Evolutionary conservation across 805 yeast species (phyloP), one percentile per base, ranked within the genome.

Genomic region (Nematodospora valgi): DNA sequence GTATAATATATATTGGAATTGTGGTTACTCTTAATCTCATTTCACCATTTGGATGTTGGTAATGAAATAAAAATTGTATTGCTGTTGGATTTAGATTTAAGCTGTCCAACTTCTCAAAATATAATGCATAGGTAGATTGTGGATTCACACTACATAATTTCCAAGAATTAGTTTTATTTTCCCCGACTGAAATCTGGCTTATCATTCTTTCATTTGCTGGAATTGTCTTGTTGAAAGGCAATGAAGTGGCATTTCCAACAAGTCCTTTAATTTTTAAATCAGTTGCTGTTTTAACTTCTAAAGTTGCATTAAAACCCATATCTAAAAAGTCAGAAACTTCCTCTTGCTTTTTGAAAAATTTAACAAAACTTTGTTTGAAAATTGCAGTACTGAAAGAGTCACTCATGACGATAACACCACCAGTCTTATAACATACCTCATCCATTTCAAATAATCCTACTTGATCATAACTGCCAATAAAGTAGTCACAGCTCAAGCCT

Each of bases 391-490:
- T 70, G 49, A 80, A 80, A 3, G 81, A 74, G 58, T 80, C 87
- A 37, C 80, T 66, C 62, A 79, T 70, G 3, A 80, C 76, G 17
- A 78, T 68, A 3, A 63, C 61, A 33, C 87, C 87, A 18, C 86
- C 86, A 8, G 85, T 78, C 39, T 65, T 65, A 47, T 70, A 66
- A 33, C 76, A 62, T 8, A 80, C 55, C 11, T 69, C 62, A 39
- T 76, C 80, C 86, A 80, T 81, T 51, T 80, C 87, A 43, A 60
- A 72, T 21, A 80, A 59, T 0, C 87, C 87, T 28, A 78, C 69
- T 54, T 80, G 87, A 53, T 80, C 86, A 51, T 80, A 80, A 9
- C 81, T 70, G 11, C 86, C 86, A 38, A 78, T 70, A 44, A 79
- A 78, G 14, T 79, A 52, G 47, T 78, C 75, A 30, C 79, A 62